Conservation (phyloP, 495 filamentous ascomycete species). For the Penicillium lividum region DNA sequence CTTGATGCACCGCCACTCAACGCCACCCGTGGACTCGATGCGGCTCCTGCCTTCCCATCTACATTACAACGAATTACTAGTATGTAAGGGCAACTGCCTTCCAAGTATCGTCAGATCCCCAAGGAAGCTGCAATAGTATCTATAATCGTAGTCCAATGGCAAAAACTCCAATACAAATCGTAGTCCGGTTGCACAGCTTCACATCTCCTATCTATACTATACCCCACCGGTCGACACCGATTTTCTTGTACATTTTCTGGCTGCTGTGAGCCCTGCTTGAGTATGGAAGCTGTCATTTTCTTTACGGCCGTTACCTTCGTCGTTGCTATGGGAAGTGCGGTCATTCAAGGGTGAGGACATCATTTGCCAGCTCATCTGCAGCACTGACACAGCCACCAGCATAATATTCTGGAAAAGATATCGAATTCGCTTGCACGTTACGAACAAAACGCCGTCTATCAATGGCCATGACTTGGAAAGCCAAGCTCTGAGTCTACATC, state of each 20-base stretch:
- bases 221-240: neutral
- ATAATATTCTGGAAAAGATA: conserved; percentile 21
- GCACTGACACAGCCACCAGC: neutral
- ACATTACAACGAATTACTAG: neutral
- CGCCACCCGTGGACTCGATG: conserved; percentile 14
- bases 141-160: neutral
- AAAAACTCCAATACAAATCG: no score
- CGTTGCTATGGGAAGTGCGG: conserved; percentile 14
- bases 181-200: neutral
- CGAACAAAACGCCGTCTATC: conserved; percentile 4
- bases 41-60: conserved; percentile 2
- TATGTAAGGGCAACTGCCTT: no score
- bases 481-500: neutral
- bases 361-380: neutral
- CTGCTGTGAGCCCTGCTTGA: neutral
- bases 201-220: conserved; percentile 11
- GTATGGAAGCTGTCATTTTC: conserved; percentile 20
- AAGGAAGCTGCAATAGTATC: neutral
- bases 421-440: conserved; percentile 21
- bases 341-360: conserved; percentile 16
- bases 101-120: no score
- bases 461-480: conserved; percentile 14
- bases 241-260: conserved; percentile 1
- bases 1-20: conserved; percentile 17
- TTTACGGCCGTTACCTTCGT: conserved; percentile 19